Evolutionary conservation across 179 eudicot species (phyloP).

Genomic region (Drosera spatulata): DNA sequence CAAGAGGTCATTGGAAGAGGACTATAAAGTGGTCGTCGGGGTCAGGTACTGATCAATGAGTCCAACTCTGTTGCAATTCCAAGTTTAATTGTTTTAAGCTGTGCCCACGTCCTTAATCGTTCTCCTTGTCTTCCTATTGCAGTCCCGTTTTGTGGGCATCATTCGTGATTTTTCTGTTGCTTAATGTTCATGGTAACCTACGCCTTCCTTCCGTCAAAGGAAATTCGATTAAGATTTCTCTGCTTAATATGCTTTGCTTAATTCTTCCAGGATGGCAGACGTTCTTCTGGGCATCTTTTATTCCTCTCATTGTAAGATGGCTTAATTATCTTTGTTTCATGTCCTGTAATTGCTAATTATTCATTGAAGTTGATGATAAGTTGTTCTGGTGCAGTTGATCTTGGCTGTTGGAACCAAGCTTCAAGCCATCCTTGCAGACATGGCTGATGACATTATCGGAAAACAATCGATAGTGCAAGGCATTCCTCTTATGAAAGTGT

Average conservation of each 20-base stretch:
- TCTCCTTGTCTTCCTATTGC: no score
- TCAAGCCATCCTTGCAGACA: constrained; percentile 53
- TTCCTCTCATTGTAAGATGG: constrained; percentile 58
- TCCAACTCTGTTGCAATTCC: no score
- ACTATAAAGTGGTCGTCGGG: constrained; percentile 71
- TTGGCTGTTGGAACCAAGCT: constrained; percentile 78
- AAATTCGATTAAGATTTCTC: background rate
- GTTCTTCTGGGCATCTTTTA: constrained; percentile 63
- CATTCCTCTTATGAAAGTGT: constrained; percentile 78
- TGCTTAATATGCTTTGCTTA: background rate
- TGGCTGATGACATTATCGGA: constrained; percentile 68
- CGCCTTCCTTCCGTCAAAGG: background rate
- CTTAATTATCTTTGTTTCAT: background rate
- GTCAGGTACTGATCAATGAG: constrained; percentile 27
- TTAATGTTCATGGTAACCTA: constrained; percentile 64
- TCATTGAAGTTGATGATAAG: constrained; percentile 1
- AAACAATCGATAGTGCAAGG: constrained; percentile 71
- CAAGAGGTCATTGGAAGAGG: constrained; percentile 83
- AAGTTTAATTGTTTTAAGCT: no score
- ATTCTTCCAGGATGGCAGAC: constrained; percentile 60
- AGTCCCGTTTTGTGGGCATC: constrained; percentile 88
- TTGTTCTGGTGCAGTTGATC: constrained; percentile 26
- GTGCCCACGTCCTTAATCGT: no score
- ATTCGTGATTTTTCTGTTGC: constrained; percentile 72
- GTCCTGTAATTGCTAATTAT: no score